Conservation (phyloP, 345 rosid species). For the Eucalyptus tenuipes region DNA sequence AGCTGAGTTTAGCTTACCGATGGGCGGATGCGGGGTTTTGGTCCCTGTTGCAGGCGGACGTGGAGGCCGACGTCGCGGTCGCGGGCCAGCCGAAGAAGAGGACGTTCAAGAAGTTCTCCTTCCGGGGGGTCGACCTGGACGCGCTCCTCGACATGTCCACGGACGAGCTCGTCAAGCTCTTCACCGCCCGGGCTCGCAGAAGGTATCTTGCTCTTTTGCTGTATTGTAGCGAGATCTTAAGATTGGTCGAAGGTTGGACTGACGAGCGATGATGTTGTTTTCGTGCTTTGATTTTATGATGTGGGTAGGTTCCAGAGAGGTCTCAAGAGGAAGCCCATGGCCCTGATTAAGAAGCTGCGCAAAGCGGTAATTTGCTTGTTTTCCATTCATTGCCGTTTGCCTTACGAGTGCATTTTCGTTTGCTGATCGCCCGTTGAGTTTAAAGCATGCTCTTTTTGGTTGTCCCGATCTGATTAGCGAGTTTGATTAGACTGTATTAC, state of each 20-base stretch:
- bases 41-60: constrained; percentile 18
- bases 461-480: not conserved
- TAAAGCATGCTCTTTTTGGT: not conserved
- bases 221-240: not conserved
- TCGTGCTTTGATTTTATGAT: not conserved
- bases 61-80: constrained; percentile 24
- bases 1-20: not conserved
- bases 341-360: constrained; percentile 72
- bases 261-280: not conserved
- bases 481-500: not conserved
- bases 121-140: constrained; percentile 47
- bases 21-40: not conserved
- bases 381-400: not conserved
- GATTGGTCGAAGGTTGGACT: not conserved
- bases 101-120: constrained; percentile 49
- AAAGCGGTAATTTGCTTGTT: constrained; percentile 41
- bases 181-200: constrained; percentile 88
- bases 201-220: constrained; percentile 17
- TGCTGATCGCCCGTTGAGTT: not conserved
- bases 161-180: constrained; percentile 92
- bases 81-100: constrained; percentile 39
- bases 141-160: constrained; percentile 87
- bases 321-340: constrained; percentile 81
- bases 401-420: not conserved
- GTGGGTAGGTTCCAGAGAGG: constrained; percentile 79